Evolutionary conservation across 495 filamentous ascomycete genomes (phyloP).

Genomic region (Aspergillus egyptiacus): DNA sequence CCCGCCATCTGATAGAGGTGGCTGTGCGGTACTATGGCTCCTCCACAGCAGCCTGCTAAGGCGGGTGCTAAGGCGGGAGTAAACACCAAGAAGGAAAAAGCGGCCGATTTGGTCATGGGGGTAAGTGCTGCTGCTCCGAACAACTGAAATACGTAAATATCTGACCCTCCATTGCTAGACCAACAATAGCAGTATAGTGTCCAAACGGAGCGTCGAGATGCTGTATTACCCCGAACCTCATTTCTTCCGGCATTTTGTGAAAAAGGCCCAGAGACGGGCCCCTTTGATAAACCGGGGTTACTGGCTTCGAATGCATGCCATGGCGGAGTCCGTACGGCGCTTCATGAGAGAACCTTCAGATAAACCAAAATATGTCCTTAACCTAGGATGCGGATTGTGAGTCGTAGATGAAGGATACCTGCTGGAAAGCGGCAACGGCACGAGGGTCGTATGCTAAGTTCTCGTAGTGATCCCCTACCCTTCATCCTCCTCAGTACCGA

Average conservation of each 20-base stretch:
- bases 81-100: slow-evolving; percentile 39
- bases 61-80: slow-evolving; percentile 17
- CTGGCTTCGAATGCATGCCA: slow-evolving; percentile 75
- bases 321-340: slow-evolving; percentile 62
- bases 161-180: slow-evolving; percentile 46
- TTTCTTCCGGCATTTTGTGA: slow-evolving; percentile 82
- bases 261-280: slow-evolving; percentile 70
- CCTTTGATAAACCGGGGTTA: slow-evolving; percentile 87
- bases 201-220: slow-evolving; percentile 81
- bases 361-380: slow-evolving; percentile 69
- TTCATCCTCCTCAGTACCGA: slow-evolving; percentile 73
- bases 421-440: neutral
- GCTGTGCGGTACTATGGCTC: slow-evolving; percentile 8
- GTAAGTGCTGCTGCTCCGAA: slow-evolving; percentile 36
- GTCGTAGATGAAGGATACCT: slow-evolving; percentile 30
- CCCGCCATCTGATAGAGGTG: neutral
- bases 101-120: slow-evolving; percentile 63
- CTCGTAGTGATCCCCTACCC: slow-evolving; percentile 75
- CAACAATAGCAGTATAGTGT: slow-evolving; percentile 84
- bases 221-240: slow-evolving; percentile 72
- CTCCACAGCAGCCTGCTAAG: slow-evolving; percentile 16
- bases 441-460: slow-evolving; percentile 23
- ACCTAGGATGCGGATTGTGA: slow-evolving; percentile 88
- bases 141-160: neutral
- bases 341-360: slow-evolving; percentile 59